A percentile compares a stretch with the other conserved stretches of the same genome.
Conservation (phyloP, 2,329 filamentous ascomycete genomes). For the Tolypocladium ophioglossoides region DNA sequence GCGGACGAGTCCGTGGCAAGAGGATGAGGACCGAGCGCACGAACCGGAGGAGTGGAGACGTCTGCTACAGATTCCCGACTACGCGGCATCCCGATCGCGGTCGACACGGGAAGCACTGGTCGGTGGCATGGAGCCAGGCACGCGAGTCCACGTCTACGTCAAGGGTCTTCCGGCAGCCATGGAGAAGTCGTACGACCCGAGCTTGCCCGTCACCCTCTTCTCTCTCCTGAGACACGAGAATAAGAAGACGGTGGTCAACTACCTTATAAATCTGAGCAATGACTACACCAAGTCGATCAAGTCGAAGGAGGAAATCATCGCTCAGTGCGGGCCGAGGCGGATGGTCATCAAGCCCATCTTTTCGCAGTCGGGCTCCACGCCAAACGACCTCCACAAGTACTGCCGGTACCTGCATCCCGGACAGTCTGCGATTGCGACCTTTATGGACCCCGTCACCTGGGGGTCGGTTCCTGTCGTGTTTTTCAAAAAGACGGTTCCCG, state of each 20-base stretch:
- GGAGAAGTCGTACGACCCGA: conserved; percentile 36
- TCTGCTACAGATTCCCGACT: conserved; percentile 79
- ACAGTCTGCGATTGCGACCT: conserved; percentile 77
- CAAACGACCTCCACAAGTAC: conserved; percentile 96
- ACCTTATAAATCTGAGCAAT: conserved; percentile 76
- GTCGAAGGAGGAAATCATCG: conserved; percentile 82
- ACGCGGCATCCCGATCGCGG: conserved; percentile 70
- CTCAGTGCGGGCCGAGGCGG: conserved; percentile 82
- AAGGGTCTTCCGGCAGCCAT: conserved; percentile 34
- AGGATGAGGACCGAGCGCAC: conserved; percentile 72
- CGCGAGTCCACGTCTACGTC: conserved; percentile 71
- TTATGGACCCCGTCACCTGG: conserved; percentile 87
- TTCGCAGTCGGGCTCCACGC: conserved; percentile 79
- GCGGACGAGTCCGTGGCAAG: conserved; percentile 79
- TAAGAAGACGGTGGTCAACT: conserved; percentile 83
- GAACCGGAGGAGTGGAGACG: conserved; percentile 87
- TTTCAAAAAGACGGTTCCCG: conserved; percentile 53
- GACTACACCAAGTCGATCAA: conserved; percentile 69
- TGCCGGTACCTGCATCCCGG: conserved; percentile 86
- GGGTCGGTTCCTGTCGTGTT: conserved; percentile 83
- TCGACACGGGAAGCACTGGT: conserved; percentile 72
- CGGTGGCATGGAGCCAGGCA: conserved; percentile 80
- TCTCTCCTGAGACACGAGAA: conserved; percentile 89
- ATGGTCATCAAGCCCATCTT: conserved; percentile 85
- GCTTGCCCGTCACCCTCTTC: conserved; percentile 60